Percentiles rank a stretch among this genome's conserved stretches.
Conservation (phyloP, 2,329 filamentous ascomycete species). For the Fusarium euwallaceae region DNA sequence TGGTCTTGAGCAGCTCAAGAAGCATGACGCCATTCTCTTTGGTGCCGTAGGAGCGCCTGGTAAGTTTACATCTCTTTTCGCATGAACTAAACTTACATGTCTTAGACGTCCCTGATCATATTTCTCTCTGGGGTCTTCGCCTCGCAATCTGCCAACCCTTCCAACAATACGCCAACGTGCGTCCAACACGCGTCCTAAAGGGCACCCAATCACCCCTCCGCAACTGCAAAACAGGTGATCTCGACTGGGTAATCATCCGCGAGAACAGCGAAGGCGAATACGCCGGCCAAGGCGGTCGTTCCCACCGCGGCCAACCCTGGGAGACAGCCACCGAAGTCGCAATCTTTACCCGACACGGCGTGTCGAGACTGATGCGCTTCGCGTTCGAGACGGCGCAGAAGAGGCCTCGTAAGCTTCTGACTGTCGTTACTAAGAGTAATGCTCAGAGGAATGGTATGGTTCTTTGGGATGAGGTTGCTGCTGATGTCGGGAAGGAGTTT, state of each 20-base stretch:
- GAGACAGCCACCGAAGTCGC: constrained; percentile 72
- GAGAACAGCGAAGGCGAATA: constrained; percentile 78
- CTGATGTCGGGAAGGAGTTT: constrained; percentile 67
- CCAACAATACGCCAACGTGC: constrained; percentile 76
- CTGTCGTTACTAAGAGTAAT: constrained; percentile 76
- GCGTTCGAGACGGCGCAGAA: constrained; percentile 72
- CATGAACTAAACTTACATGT: not conserved
- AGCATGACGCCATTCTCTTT: constrained; percentile 72
- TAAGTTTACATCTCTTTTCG: constrained; percentile 18
- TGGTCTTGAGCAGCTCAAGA: constrained; percentile 52
- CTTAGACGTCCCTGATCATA: constrained; percentile 72
- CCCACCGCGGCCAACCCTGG: constrained; percentile 70
- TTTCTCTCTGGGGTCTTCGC: constrained; percentile 74
- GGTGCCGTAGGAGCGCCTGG: constrained; percentile 73
- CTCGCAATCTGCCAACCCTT: constrained; percentile 74
- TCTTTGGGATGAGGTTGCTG: constrained; percentile 74
- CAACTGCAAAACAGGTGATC: constrained; percentile 64
- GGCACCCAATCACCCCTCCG: constrained; percentile 70
- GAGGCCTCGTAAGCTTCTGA: constrained; percentile 69
- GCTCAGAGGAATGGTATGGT: constrained; percentile 77
- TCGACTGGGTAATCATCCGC: constrained; percentile 76
- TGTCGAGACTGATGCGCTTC: constrained; percentile 72
- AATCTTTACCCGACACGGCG: constrained; percentile 71
- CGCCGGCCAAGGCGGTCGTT: constrained; percentile 73
- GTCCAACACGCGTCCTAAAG: constrained; percentile 71